A percentile compares a stretch with the other conserved stretches of the same genome.
Conservation (phyloP, 192 early-diverging fungal genomes). For the Linnemannia elongata region DNA sequence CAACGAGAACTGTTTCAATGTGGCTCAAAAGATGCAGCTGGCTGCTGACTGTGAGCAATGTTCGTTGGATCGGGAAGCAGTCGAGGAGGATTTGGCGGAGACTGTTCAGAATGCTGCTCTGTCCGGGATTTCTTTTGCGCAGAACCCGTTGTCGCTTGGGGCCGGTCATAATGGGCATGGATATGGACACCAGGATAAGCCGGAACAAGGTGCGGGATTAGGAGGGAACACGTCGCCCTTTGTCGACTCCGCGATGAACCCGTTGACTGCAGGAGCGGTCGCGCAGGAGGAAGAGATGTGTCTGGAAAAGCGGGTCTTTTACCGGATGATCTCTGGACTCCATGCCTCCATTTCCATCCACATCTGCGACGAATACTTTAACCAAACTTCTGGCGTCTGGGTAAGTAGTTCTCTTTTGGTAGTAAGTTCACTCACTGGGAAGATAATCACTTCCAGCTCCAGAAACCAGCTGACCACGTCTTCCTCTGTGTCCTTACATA, state of each 20-base stretch:
- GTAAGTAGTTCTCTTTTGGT: constrained; percentile 51
- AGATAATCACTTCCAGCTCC: no score
- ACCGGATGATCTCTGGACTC: constrained; percentile 79
- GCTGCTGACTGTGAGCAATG: constrained; percentile 58
- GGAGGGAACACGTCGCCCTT: background rate
- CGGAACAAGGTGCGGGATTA: background rate
- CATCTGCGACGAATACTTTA: constrained; percentile 93
- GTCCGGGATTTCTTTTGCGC: constrained; percentile 12
- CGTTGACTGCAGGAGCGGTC: constrained; percentile 5
- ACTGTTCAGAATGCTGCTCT: constrained; percentile 53
- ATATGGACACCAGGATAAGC: no score
- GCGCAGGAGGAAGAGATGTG: constrained; percentile 67
- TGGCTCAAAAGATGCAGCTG: constrained; percentile 69
- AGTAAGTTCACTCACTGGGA: no score
- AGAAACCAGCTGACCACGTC: background rate
- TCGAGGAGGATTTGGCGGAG: constrained; percentile 55
- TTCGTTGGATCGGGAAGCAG: constrained; percentile 57
- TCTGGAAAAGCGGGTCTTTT: constrained; percentile 86
- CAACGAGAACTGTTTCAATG: constrained; percentile 94
- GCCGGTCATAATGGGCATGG: background rate
- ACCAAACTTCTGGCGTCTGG: constrained; percentile 89
- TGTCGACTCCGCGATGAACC: background rate
- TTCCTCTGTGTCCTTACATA: background rate
- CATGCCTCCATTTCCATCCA: constrained; percentile 97
- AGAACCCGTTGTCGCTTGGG: constrained; percentile 13